These are phyloP conservation scores for Saccharomycopsis sp. DNA, from an alignment of 805 yeast species.

Conservation along the genomic window DNA sequence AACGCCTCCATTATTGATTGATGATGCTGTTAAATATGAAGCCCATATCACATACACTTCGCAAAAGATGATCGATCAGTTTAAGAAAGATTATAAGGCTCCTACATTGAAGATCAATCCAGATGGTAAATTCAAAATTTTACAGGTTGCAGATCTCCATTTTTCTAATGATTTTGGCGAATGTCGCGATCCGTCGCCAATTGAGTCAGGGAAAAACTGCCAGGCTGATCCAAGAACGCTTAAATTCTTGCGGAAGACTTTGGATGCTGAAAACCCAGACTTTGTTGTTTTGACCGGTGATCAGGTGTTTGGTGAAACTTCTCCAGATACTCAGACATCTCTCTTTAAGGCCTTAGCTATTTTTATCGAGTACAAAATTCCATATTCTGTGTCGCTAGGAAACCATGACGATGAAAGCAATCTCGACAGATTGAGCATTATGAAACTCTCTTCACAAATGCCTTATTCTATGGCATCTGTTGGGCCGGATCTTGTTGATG, in stretches of 20 bases:
- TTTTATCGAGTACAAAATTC: constrained; percentile 58
- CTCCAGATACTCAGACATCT: constrained; percentile 79
- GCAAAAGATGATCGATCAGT: constrained; percentile 4
- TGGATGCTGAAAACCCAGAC: constrained; percentile 77
- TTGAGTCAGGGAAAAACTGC: constrained; percentile 43
- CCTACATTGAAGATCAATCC: constrained; percentile 33
- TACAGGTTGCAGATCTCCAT: constrained; percentile 90
- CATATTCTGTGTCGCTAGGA: constrained; percentile 83
- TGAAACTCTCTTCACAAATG: constrained; percentile 46
- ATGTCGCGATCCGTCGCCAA: constrained; percentile 72
- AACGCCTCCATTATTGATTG: constrained; percentile 24
- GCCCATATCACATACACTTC: constrained; percentile 14
- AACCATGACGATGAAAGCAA: constrained; percentile 93
- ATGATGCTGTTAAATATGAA: constrained; percentile 11
- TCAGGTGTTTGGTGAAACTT: constrained; percentile 73
- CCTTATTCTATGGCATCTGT: constrained; percentile 61
- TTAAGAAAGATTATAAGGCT: constrained; percentile 3
- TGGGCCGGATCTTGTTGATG: constrained; percentile 67
- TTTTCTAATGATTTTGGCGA: constrained; percentile 76
- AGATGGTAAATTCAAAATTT: constrained; percentile 58
- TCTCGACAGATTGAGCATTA: constrained; percentile 50
- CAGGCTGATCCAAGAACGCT: constrained; percentile 73
- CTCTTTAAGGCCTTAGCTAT: constrained; percentile 72
- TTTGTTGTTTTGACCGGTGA: constrained; percentile 87
- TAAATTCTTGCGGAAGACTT: constrained; percentile 50